Percentiles rank a stretch among this genome's conserved stretches.
Conservation (phyloP, 306 rosid genomes). For the Corylus avellana region DNA sequence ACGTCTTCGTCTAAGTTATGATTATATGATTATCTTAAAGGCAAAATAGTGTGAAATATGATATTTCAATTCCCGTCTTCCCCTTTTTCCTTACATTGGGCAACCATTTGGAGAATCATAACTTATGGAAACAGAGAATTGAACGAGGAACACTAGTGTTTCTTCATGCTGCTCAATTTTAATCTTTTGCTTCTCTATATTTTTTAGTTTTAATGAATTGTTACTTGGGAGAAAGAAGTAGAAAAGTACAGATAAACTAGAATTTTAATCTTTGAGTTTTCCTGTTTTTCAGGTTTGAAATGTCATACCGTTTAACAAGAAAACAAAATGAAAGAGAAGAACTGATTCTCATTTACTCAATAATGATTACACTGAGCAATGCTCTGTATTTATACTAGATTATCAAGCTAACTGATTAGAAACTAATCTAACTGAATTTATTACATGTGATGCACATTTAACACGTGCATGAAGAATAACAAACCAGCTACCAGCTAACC, state of each 20-base stretch:
- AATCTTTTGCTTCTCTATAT: background rate
- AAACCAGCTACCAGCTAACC: no score
- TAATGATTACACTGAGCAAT: no score
- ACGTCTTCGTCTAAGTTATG: background rate
- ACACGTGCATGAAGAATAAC: no score
- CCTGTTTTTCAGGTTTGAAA: constrained; percentile 38
- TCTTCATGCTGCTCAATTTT: background rate
- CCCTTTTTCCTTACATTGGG: background rate
- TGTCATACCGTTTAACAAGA: constrained; percentile 17
- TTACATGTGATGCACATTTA: no score
- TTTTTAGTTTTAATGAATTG: background rate
- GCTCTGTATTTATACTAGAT: no score
- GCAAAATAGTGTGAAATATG: background rate
- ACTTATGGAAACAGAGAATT: background rate
- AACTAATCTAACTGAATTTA: no score
- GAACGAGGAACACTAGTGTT: background rate
- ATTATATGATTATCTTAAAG: background rate
- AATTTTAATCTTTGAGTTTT: background rate
- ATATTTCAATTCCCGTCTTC: background rate
- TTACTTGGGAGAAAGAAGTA: background rate
- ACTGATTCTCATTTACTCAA: no score
- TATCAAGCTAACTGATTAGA: no score
- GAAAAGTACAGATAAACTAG: background rate
- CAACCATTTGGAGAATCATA: background rate
- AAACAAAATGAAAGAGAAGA: no score